phyloP scores from a whole-genome alignment of 345 rosid species.

The Gossypium longicalyx region DNA sequence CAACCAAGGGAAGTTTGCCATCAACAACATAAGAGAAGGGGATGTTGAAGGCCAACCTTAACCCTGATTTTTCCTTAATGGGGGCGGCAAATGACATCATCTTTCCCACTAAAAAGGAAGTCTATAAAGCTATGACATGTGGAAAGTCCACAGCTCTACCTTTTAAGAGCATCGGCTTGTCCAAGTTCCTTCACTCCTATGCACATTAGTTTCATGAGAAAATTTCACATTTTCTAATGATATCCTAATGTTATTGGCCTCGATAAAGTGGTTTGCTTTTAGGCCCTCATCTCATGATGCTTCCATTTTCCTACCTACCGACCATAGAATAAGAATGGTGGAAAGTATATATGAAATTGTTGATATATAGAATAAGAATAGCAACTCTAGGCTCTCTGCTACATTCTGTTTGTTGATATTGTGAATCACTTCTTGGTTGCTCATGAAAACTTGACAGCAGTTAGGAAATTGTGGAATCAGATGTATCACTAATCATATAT shows the following conservation, averaged over 20 bases:
- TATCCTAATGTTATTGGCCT: conserved; percentile 1
- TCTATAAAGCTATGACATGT: conserved; percentile 4
- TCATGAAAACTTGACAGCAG: background rate
- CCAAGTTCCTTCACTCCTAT: conserved; percentile 11
- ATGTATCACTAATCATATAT: background rate
- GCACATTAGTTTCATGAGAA: background rate
- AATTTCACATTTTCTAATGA: background rate
- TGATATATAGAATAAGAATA: background rate
- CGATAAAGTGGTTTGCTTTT: background rate
- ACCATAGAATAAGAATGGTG: background rate
- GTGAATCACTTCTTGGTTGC: no score
- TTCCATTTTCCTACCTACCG: conserved; percentile 10
- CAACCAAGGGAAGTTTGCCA: no score
- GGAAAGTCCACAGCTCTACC: conserved; percentile 23
- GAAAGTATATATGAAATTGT: background rate
- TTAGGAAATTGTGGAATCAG: background rate
- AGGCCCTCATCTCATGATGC: conserved; percentile 17
- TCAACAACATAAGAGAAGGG: no score
- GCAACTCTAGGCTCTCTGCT: background rate
- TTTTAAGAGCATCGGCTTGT: conserved; percentile 17
- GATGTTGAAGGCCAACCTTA: no score
- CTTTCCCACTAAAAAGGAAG: conserved; percentile 16
- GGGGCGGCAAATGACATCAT: background rate
- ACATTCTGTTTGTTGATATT: no score
- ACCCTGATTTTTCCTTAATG: background rate